These are phyloP conservation scores for Monilinia aucupariae DNA, from an alignment of 2,329 filamentous ascomycete genomes.

Conservation along the genomic window DNA sequence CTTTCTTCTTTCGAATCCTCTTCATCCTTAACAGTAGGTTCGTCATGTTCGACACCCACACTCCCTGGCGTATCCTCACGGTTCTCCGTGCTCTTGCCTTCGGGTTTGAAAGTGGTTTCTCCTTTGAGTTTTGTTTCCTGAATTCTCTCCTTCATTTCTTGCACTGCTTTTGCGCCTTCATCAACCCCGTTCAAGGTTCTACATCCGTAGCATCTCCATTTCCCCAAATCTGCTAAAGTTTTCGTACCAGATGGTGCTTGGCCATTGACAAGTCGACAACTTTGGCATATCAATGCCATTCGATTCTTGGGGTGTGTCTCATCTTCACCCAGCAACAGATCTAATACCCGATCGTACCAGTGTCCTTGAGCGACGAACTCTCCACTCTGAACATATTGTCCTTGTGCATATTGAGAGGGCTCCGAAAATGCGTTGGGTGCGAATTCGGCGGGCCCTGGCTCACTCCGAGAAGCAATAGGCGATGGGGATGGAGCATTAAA, in stretches of 20 bases:
- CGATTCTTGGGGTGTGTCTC: constrained; percentile 90
- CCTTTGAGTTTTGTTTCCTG: constrained; percentile 17
- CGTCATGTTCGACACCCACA: constrained; percentile 12
- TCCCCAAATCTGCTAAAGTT: constrained; percentile 70
- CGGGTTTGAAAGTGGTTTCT: constrained; percentile 5
- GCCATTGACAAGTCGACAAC: constrained; percentile 86
- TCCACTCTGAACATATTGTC: constrained; percentile 25
- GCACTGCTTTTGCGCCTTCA: constrained; percentile 66
- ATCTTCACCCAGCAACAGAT: constrained; percentile 89
- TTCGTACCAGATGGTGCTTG: constrained; percentile 86
- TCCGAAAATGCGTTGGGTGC: constrained; percentile 63
- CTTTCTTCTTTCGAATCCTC: constrained; percentile 20
- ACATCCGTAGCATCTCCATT: constrained; percentile 87
- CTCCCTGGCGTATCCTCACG: constrained; percentile 9
- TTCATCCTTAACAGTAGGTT: constrained; percentile 12
- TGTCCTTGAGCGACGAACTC: constrained; percentile 42
- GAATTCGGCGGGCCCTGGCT: constrained; percentile 52
- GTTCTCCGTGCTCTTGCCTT: constrained; percentile 1
- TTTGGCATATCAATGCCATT: constrained; percentile 75
- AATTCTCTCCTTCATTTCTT: constrained; percentile 34
- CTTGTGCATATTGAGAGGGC: constrained; percentile 33
- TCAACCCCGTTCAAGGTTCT: constrained; percentile 74
- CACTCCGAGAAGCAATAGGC: constrained; percentile 24
- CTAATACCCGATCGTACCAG: constrained; percentile 94
- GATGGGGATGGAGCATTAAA: constrained; percentile 17